A percentile compares a stretch with the other conserved stretches of the same genome.
phyloP scores from a whole-genome alignment of 768 basidiomycete genomes.

The Neoboletus magnificus region DNA sequence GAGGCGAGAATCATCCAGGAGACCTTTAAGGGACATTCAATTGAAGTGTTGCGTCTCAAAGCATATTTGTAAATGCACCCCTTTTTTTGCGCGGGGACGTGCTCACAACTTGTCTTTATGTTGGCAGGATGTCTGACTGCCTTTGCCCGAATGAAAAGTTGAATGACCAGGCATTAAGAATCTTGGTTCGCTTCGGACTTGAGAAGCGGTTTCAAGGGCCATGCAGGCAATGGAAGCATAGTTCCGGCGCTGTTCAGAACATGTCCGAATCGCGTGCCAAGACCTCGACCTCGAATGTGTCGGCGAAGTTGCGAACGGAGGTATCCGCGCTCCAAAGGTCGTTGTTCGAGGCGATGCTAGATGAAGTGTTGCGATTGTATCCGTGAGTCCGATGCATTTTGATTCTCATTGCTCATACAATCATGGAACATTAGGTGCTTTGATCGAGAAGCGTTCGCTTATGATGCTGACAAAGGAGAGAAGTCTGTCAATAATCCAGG shows the following conservation, averaged over 20 bases:
- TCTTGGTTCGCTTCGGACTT: conserved; percentile 3
- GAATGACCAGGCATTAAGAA: too few relatives aligned
- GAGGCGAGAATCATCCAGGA: neutral
- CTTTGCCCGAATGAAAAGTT: too few relatives aligned
- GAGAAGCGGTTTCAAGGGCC: conserved; percentile 20
- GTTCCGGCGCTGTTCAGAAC: neutral
- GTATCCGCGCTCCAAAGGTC: conserved; percentile 9
- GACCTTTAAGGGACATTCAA: neutral
- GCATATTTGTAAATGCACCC: neutral
- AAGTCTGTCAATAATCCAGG: neutral
- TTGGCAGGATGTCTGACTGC: neutral
- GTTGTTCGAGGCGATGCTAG: conserved; percentile 26
- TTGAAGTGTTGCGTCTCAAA: neutral
- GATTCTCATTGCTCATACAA: neutral
- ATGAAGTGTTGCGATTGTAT: conserved; percentile 20
- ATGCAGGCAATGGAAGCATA: conserved; percentile 25
- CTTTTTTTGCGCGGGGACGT: neutral
- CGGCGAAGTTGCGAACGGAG: conserved; percentile 2
- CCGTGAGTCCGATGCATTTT: conserved; percentile 14
- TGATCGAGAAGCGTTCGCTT: conserved; percentile 15
- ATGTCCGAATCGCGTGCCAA: neutral
- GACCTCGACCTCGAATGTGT: neutral
- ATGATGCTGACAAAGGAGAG: neutral
- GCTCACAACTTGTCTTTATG: neutral
- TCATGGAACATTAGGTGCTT: conserved; percentile 3